Percentiles rank a stretch among this genome's conserved stretches.
These are phyloP conservation scores for Penicillium soppii DNA, from an alignment of 495 filamentous ascomycete genomes.

Conservation along the genomic window DNA sequence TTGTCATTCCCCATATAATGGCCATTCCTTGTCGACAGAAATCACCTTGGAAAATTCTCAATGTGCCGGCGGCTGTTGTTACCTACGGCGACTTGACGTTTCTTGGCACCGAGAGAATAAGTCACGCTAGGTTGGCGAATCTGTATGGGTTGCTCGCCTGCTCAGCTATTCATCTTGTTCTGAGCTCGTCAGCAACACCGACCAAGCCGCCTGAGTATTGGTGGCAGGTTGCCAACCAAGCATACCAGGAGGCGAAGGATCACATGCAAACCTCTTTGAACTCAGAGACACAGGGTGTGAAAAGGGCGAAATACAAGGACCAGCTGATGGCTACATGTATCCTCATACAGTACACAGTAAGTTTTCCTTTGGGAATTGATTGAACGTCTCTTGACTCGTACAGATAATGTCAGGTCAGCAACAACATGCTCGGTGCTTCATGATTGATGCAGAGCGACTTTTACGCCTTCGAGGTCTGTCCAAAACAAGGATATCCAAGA, in stretches of 20 bases:
- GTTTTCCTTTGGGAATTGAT: background rate
- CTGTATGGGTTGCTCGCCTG: conserved; percentile 33
- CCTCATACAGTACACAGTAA: conserved; percentile 33
- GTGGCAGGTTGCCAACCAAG: conserved; percentile 21
- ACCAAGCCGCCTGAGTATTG: conserved; percentile 23
- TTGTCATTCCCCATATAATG: conserved; percentile 33
- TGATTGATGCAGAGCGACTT: conserved; percentile 35
- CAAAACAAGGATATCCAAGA: conserved; percentile 35
- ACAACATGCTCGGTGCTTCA: conserved; percentile 31
- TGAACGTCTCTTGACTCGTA: background rate
- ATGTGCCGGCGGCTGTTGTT: conserved; percentile 30
- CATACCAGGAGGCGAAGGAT: conserved; percentile 30
- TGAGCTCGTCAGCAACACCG: conserved; percentile 11
- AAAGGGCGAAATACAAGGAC: conserved; percentile 42
- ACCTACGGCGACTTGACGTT: conserved; percentile 33
- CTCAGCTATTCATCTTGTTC: conserved; percentile 26
- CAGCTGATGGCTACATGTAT: conserved; percentile 38
- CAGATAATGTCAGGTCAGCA: conserved; percentile 36
- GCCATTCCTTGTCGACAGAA: conserved; percentile 32
- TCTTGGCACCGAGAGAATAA: conserved; percentile 27
- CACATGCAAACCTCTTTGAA: conserved; percentile 34
- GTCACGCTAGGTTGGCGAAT: conserved; percentile 33
- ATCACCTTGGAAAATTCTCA: conserved; percentile 34
- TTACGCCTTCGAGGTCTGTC: conserved; percentile 29
- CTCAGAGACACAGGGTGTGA: conserved; percentile 27